Conservation (phyloP, 306 rosid species). For the Cicer cuneatum region DNA sequence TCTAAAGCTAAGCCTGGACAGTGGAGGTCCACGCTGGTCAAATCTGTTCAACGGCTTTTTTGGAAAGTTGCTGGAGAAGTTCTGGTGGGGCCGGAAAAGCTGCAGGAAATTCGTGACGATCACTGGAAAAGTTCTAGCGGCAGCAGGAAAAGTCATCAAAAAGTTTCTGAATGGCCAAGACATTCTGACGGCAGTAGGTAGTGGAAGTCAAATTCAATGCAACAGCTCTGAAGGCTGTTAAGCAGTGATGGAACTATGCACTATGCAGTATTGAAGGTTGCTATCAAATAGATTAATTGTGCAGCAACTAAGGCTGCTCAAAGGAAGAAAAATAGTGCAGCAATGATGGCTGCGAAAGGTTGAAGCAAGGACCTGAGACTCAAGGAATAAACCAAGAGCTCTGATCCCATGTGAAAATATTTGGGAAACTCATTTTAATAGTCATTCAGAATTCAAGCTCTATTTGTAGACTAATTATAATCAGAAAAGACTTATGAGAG, state of each 20-base stretch:
- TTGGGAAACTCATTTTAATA: slow-evolving; percentile 10
- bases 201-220: not conserved
- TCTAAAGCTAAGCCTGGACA: not conserved
- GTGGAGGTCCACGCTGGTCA: not conserved
- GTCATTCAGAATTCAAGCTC: not conserved
- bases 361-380: not conserved
- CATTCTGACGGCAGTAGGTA: not conserved
- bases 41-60: not conserved
- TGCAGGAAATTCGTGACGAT: not conserved
- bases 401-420: not conserved
- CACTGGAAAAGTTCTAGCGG: not conserved
- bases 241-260: slow-evolving; percentile 9
- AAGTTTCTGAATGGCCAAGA: not conserved
- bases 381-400: not conserved
- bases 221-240: slow-evolving; percentile 11
- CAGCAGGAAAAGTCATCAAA: not conserved
- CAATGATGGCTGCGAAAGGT: not conserved
- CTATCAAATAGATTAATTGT: not conserved
- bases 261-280: not conserved
- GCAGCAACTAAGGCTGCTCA: not conserved
- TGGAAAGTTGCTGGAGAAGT: not conserved
- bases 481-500: not conserved
- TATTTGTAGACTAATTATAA: not conserved
- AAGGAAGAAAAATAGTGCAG: not conserved
- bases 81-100: not conserved